Evolutionary conservation across 306 rosid species (phyloP).

Genomic region (Echinosophora koreensis): DNA sequence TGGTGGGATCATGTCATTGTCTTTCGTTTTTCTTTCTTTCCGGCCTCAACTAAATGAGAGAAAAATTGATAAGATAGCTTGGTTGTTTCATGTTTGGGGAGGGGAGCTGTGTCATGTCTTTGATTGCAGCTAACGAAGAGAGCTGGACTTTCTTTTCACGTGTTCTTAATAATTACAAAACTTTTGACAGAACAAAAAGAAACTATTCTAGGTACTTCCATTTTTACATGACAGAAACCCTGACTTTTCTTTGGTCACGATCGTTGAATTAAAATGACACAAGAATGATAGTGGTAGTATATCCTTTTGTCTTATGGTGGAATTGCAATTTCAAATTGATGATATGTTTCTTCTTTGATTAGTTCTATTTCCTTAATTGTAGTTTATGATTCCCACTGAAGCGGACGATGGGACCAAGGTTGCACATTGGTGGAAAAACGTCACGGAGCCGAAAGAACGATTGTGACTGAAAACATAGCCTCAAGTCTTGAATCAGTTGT

Average conservation of each 20-base stretch:
- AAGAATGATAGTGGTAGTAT: not conserved
- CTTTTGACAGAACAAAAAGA: slow-evolving; percentile 7
- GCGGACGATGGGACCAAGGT: slow-evolving; percentile 23
- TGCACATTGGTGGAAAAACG: slow-evolving; percentile 43
- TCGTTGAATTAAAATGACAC: slow-evolving; percentile 31
- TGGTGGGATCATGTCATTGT: too few species aligned
- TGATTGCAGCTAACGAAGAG: not conserved
- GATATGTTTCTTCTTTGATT: not conserved
- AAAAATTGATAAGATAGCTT: too few species aligned
- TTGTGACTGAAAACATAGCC: slow-evolving; percentile 49
- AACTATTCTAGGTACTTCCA: not conserved
- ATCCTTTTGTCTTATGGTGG: slow-evolving; percentile 19
- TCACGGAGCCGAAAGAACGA: slow-evolving; percentile 67
- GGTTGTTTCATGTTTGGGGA: too few species aligned
- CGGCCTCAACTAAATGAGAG: too few species aligned
- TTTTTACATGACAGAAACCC: not conserved
- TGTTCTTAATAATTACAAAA: slow-evolving; percentile 22
- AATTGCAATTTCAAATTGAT: slow-evolving; percentile 10
- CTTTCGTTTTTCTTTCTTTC: too few species aligned
- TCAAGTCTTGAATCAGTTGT: not conserved
- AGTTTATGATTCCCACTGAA: slow-evolving; percentile 25
- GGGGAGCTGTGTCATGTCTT: not conserved
- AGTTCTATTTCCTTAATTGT: not conserved
- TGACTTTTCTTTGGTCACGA: slow-evolving; percentile 20
- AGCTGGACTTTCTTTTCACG: not conserved